Percentiles rank a stretch among this genome's conserved stretches.
Evolutionary conservation across 306 rosid species (phyloP).

Genomic region (Calophaca sinica): DNA sequence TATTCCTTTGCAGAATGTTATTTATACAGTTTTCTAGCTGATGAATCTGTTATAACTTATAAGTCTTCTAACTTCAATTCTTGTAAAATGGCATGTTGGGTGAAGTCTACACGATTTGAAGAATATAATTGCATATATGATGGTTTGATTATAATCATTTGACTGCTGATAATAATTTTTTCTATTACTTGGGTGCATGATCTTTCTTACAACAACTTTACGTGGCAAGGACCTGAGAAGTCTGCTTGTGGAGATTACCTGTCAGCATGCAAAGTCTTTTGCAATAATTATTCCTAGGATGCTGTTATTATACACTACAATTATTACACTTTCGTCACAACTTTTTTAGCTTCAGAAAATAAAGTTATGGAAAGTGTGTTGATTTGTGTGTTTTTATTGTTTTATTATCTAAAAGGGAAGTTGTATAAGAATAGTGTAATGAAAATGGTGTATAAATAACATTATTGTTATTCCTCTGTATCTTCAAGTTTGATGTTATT

Average conservation of each 20-base stretch:
- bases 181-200: too few species aligned
- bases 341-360: slow-evolving; percentile 21
- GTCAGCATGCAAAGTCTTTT: too few species aligned
- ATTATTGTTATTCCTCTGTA: not conserved
- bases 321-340: slow-evolving; percentile 18
- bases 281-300: slow-evolving; percentile 17
- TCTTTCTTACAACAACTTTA: too few species aligned
- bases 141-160: too few species aligned
- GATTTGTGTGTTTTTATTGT: not conserved
- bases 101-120: too few species aligned
- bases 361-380: slow-evolving; percentile 1
- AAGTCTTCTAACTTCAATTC: too few species aligned
- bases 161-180: too few species aligned
- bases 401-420: slow-evolving; percentile 13
- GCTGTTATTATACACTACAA: not conserved
- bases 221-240: too few species aligned
- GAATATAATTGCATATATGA: too few species aligned
- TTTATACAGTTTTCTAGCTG: slow-evolving; percentile 9
- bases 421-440: not conserved
- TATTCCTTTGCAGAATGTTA: slow-evolving; percentile 17
- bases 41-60: too few species aligned
- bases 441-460: slow-evolving; percentile 18
- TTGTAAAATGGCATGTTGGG: too few species aligned
- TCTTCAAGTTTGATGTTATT: slow-evolving; percentile 31
- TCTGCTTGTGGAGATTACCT: too few species aligned